These are phyloP conservation scores for Saccharum officinarum DNA, from an alignment of 176 grass and related monocot species.

Conservation along the genomic window DNA sequence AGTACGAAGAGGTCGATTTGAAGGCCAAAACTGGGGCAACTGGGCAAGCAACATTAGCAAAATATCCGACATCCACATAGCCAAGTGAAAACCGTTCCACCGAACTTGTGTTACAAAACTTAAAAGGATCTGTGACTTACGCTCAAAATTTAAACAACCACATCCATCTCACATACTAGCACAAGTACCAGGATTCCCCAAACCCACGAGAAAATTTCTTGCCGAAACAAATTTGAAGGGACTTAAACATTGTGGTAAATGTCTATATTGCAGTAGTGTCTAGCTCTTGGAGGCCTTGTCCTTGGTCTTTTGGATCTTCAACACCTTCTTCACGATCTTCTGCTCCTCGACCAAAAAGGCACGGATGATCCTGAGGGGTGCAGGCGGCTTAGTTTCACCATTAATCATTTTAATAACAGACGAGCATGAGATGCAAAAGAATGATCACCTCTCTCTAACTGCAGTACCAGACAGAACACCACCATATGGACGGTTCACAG, in stretches of 20 bases:
- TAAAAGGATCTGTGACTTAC: background rate
- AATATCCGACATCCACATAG: background rate
- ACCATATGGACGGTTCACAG: constrained; percentile 76
- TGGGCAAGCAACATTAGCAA: background rate
- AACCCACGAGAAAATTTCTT: constrained; percentile 22
- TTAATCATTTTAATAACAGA: background rate
- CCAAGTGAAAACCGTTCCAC: background rate
- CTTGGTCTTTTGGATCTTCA: constrained; percentile 82
- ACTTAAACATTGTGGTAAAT: constrained; percentile 8
- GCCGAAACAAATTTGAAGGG: constrained; percentile 30
- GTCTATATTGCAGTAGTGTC: constrained; percentile 16
- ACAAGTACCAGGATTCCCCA: constrained; percentile 17
- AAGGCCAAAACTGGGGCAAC: no score
- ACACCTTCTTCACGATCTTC: constrained; percentile 89
- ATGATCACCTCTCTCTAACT: constrained; percentile 63
- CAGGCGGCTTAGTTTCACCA: background rate
- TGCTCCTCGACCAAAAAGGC: constrained; percentile 83
- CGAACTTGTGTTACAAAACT: constrained; percentile 7
- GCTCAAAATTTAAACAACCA: constrained; percentile 38
- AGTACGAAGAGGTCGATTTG: background rate
- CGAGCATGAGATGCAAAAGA: background rate
- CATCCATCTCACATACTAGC: constrained; percentile 24
- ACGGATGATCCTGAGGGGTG: constrained; percentile 54
- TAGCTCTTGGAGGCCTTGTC: constrained; percentile 74
- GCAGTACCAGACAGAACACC: constrained; percentile 75